These are phyloP conservation scores for Hymenoscyphus scutula DNA, from an alignment of 2,329 filamentous ascomycete genomes.

Conservation along the genomic window DNA sequence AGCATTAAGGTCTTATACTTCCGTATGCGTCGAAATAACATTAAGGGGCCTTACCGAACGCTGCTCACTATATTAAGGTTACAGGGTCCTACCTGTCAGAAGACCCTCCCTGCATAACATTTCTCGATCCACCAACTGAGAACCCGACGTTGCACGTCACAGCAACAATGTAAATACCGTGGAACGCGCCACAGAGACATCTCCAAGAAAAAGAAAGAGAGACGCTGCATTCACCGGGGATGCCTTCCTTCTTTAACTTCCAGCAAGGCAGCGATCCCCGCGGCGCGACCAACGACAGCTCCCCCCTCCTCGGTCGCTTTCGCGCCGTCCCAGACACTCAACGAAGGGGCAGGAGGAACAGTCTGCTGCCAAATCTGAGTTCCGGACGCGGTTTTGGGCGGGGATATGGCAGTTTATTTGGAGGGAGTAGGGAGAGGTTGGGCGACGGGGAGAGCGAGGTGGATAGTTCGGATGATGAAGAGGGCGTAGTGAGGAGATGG, in stretches of 20 bases:
- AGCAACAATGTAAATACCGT: constrained; percentile 13
- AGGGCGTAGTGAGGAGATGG: constrained; percentile 33
- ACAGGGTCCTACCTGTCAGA: too few relatives aligned
- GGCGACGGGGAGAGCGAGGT: constrained; percentile 36
- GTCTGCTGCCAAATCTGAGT: constrained; percentile 20
- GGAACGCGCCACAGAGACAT: constrained; percentile 6
- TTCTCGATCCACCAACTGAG: background rate
- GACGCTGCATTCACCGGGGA: constrained; percentile 36
- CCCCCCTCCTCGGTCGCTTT: constrained; percentile 63
- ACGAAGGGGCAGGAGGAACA: constrained; percentile 26
- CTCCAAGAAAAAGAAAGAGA: background rate
- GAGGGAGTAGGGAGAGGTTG: constrained; percentile 34
- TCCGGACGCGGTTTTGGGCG: constrained; percentile 17
- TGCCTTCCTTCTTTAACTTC: constrained; percentile 67
- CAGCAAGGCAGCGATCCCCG: constrained; percentile 62
- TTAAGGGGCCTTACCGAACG: background rate
- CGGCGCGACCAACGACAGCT: constrained; percentile 49
- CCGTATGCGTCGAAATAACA: too few relatives aligned
- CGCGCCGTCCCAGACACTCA: constrained; percentile 55
- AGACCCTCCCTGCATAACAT: constrained; percentile 1
- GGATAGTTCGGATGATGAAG: constrained; percentile 31
- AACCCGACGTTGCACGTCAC: background rate
- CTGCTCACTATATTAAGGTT: background rate
- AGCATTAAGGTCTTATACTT: too few relatives aligned
- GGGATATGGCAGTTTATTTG: constrained; percentile 52